Percentiles rank a stretch among this genome's conserved stretches.
These are phyloP conservation scores for Corymbia calophylla DNA, from an alignment of 441 rosid genomes.

Conservation along the genomic window DNA sequence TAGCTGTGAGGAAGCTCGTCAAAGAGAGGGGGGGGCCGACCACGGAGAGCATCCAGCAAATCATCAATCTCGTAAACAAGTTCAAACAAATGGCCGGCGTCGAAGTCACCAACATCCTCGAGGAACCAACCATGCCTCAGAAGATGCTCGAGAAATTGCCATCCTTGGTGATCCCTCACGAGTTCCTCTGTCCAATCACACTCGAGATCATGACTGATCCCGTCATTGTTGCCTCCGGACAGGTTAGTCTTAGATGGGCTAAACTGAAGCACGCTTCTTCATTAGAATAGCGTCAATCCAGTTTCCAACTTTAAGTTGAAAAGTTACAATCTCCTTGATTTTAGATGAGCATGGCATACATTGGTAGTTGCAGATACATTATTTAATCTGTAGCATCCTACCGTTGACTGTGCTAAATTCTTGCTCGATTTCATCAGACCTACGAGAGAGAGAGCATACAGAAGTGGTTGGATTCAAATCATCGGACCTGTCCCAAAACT, in stretches of 20 bases:
- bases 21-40: neutral
- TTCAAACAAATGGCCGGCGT: slow-evolving; percentile 5
- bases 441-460: slow-evolving; percentile 6
- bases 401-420: neutral
- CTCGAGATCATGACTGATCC: slow-evolving; percentile 19
- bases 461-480: slow-evolving; percentile 16
- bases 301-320: neutral
- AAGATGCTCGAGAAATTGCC: slow-evolving; percentile 1
- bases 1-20: slow-evolving; percentile 4
- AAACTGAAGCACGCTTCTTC: neutral
- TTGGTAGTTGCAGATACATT: neutral
- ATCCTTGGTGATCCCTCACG: slow-evolving; percentile 13
- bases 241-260: neutral
- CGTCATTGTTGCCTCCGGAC: slow-evolving; percentile 16
- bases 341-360: neutral
- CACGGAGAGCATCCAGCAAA: slow-evolving; percentile 6
- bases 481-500: slow-evolving; percentile 16
- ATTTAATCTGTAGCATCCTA: neutral
- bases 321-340: neutral
- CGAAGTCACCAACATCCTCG: neutral
- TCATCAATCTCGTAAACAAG: slow-evolving; percentile 8
- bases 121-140: neutral
- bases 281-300: neutral
- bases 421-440: neutral
- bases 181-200: slow-evolving; percentile 14